These are phyloP conservation scores for Musa acuminata DNA, from an alignment of 176 grass and related monocot genomes.

Conservation along the genomic window DNA sequence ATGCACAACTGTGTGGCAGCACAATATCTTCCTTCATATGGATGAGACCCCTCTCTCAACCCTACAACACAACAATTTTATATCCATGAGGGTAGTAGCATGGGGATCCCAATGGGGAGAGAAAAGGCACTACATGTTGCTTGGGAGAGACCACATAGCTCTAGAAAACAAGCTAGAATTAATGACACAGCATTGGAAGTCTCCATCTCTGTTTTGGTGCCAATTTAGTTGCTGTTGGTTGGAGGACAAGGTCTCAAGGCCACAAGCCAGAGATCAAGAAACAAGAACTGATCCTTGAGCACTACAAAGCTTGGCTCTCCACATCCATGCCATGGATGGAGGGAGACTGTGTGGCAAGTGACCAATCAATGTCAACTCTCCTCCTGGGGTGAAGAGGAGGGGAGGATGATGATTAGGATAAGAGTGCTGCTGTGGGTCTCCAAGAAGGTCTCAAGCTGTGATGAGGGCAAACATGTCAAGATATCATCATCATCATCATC, in stretches of 20 bases:
- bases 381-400: neutral
- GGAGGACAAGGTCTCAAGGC: no score
- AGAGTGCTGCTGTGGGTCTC: neutral
- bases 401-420: no score
- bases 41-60: no score
- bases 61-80: no score
- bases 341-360: slow-evolving; percentile 7
- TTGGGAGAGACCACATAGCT: neutral
- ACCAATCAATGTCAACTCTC: slow-evolving; percentile 13
- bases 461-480: no score
- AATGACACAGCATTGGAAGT: slow-evolving; percentile 23
- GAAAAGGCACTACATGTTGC: neutral
- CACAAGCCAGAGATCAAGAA: neutral
- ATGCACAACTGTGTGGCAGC: no score
- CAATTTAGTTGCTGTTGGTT: neutral
- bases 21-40: no score
- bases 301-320: neutral
- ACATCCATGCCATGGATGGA: neutral
- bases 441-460: neutral
- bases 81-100: no score
- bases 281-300: neutral
- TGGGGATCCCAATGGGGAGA: no score
- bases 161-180: slow-evolving; percentile 6
- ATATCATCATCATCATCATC: no score
- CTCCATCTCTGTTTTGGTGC: slow-evolving; percentile 9